These are phyloP conservation scores for Teratosphaeria gauchensis DNA, from an alignment of 2,329 filamentous ascomycete genomes.

Conservation along the genomic window DNA sequence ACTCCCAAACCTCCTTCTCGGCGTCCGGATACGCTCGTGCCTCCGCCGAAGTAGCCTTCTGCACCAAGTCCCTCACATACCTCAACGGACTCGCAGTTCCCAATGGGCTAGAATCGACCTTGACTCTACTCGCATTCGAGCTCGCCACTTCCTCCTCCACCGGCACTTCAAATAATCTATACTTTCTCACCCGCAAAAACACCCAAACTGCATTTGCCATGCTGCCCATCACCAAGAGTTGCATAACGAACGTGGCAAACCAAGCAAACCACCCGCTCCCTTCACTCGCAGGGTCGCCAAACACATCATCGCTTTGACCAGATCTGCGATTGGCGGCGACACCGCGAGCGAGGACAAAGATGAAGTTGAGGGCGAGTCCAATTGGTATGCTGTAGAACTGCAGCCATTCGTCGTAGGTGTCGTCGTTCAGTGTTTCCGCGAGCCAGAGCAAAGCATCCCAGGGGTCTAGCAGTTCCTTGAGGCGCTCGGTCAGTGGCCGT, in stretches of 20 bases:
- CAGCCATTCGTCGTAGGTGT: constrained; percentile 73
- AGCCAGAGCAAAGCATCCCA: constrained; percentile 85
- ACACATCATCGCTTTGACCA: constrained; percentile 61
- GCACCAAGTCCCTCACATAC: constrained; percentile 59
- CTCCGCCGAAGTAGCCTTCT: constrained; percentile 56
- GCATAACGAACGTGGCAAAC: constrained; percentile 57
- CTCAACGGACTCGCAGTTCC: constrained; percentile 64
- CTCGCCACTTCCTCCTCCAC: constrained; percentile 70
- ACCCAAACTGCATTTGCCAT: constrained; percentile 70
- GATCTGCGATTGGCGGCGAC: constrained; percentile 33
- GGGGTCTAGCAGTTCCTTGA: constrained; percentile 72
- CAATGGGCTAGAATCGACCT: constrained; percentile 72
- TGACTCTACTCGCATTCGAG: constrained; percentile 78
- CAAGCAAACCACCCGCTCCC: constrained; percentile 59
- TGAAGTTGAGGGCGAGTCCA: constrained; percentile 65
- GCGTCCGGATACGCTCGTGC: constrained; percentile 75
- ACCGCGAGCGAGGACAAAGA: constrained; percentile 73
- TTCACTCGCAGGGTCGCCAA: constrained; percentile 54
- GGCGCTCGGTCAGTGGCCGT: constrained; percentile 67
- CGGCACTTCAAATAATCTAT: constrained; percentile 80
- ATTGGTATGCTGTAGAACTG: constrained; percentile 66
- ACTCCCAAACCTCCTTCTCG: constrained; percentile 83
- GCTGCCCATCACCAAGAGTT: constrained; percentile 58
- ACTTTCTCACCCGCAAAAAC: constrained; percentile 70
- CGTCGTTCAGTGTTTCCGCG: constrained; percentile 84